Evolutionary conservation across 371 early-diverging fungal genomes (phyloP).

Genomic region (Furculomyces boomerangus): DNA sequence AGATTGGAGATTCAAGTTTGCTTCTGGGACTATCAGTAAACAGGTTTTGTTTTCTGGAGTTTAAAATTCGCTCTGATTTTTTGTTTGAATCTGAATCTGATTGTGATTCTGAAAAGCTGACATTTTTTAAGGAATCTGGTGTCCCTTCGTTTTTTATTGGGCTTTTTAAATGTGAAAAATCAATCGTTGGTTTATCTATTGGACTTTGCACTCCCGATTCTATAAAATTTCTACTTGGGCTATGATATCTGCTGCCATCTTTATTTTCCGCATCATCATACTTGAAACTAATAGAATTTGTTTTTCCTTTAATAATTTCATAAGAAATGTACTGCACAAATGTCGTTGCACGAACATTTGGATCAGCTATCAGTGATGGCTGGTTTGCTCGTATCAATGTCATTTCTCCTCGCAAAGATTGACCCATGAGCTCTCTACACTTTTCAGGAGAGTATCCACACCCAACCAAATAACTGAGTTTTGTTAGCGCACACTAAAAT

Average conservation of each 20-base stretch:
- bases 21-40: not conserved
- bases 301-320: slow-evolving; percentile 19
- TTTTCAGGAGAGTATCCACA: slow-evolving; percentile 32
- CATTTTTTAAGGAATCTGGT: not conserved
- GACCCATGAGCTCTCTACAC: slow-evolving; percentile 61
- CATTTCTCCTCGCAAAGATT: slow-evolving; percentile 83
- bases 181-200: too few species aligned
- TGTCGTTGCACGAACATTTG: slow-evolving; percentile 51
- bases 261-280: not conserved
- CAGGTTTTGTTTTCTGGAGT: not conserved
- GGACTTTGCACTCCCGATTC: too few species aligned
- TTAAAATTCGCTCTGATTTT: too few species aligned
- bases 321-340: slow-evolving; percentile 23
- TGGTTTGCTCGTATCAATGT: slow-evolving; percentile 44
- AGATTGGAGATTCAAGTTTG: not conserved
- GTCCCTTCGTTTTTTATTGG: not conserved
- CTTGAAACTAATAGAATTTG: not conserved
- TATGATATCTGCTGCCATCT: not conserved
- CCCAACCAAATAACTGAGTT: slow-evolving; percentile 81
- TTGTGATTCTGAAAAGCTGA: not conserved
- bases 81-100: not conserved
- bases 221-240: not conserved
- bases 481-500: slow-evolving; percentile 69
- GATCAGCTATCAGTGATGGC: slow-evolving; percentile 46
- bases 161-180: too few species aligned